Conservation (phyloP, 805 yeast genomes). For the Cyberlindnera mississippiensis region DNA sequence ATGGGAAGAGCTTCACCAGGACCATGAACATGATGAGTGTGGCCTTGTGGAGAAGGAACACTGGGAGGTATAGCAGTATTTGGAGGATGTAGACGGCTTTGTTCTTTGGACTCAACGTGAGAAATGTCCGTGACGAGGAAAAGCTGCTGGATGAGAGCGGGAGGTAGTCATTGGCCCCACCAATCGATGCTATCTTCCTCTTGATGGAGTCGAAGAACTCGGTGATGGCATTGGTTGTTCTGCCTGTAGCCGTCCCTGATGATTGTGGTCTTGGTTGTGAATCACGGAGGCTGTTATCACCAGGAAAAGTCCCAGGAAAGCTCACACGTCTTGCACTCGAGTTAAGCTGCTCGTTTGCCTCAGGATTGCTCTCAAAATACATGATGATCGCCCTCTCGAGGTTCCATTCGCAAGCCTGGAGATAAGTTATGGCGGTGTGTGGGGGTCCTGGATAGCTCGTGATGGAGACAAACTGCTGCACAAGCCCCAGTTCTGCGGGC, state of each 20-base stretch:
- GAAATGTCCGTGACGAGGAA: constrained; percentile 6
- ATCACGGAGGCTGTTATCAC: constrained; percentile 9
- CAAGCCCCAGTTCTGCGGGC: constrained; percentile 9
- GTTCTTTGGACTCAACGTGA: constrained; percentile 24
- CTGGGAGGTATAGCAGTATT: constrained; percentile 31
- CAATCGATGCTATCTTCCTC: constrained; percentile 20
- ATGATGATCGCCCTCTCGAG: constrained; percentile 31
- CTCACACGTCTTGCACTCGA: constrained; percentile 9
- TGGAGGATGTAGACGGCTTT: constrained; percentile 28
- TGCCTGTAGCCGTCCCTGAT: constrained; percentile 5
- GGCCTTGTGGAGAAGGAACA: constrained; percentile 30
- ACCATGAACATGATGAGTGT: constrained; percentile 26
- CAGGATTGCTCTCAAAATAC: constrained; percentile 24
- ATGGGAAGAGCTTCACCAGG: constrained; percentile 32
- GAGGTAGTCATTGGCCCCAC: constrained; percentile 21
- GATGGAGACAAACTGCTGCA: constrained; percentile 16
- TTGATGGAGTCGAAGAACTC: constrained; percentile 28
- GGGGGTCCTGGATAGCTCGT: constrained; percentile 20
- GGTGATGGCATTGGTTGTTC: constrained; percentile 9
- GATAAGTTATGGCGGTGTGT: constrained; percentile 21
- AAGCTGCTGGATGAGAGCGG: constrained; percentile 29
- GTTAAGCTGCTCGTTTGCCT: constrained; percentile 25
- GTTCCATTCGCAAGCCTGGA: constrained; percentile 34
- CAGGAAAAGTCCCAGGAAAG: constrained; percentile 23
- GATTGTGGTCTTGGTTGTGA: constrained; percentile 1